These are phyloP conservation scores for Populus nigra DNA, from an alignment of 345 rosid genomes.

Conservation along the genomic window DNA sequence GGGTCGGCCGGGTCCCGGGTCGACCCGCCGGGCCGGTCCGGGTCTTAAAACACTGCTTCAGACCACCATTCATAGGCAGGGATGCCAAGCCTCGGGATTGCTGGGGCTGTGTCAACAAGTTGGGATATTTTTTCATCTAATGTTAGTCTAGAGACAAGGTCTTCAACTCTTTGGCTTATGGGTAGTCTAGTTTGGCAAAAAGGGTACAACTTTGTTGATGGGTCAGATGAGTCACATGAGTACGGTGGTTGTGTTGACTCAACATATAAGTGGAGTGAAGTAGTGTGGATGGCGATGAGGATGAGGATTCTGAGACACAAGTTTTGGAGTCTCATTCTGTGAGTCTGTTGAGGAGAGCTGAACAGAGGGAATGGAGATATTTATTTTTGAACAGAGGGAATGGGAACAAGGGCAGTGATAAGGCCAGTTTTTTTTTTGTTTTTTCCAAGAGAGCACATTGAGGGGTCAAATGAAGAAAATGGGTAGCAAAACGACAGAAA, in stretches of 20 bases:
- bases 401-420: no score
- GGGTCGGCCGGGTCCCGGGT: no score
- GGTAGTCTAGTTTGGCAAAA: slow-evolving; percentile 62
- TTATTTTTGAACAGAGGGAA: not conserved
- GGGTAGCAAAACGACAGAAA: no score
- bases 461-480: no score
- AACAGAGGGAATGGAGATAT: not conserved
- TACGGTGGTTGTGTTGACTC: slow-evolving; percentile 48
- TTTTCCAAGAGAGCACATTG: no score
- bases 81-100: slow-evolving; percentile 66
- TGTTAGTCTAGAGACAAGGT: slow-evolving; percentile 68
- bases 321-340: slow-evolving; percentile 14
- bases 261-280: not conserved
- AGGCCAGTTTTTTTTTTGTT: no score
- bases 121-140: slow-evolving; percentile 77
- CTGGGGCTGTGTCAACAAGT: slow-evolving; percentile 61
- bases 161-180: slow-evolving; percentile 48
- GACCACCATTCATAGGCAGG: slow-evolving; percentile 94
- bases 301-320: not conserved
- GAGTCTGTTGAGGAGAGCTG: not conserved
- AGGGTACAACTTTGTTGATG: slow-evolving; percentile 41
- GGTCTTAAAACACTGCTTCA: no score
- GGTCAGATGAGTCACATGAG: slow-evolving; percentile 52
- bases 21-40: no score
- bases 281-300: not conserved